Evolutionary conservation across 2,329 filamentous ascomycete species (phyloP).

Genomic region (Penicillium sclerotiorum): DNA sequence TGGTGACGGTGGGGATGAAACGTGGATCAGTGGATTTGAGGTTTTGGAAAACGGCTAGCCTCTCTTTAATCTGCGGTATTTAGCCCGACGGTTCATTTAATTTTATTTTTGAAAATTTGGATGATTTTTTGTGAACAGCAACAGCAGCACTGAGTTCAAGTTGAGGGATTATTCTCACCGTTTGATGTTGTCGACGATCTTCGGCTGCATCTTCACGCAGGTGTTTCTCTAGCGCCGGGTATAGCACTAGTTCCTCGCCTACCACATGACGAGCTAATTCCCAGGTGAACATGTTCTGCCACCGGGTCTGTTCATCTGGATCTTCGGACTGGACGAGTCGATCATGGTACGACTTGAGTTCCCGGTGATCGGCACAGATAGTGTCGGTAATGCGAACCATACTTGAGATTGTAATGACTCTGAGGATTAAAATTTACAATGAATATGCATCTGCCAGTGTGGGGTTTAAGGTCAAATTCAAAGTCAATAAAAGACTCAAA

Average conservation of each 20-base stretch:
- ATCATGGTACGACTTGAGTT: constrained; percentile 48
- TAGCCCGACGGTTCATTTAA: background rate
- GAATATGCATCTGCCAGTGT: too few relatives aligned
- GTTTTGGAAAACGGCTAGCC: constrained; percentile 54
- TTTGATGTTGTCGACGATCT: constrained; percentile 53
- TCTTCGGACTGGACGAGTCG: constrained; percentile 46
- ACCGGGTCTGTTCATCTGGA: constrained; percentile 47
- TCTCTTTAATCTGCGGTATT: constrained; percentile 52
- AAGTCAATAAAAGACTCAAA: too few relatives aligned
- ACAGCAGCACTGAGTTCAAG: too few relatives aligned
- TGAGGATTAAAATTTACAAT: too few relatives aligned
- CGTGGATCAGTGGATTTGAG: constrained; percentile 43
- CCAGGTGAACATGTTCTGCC: constrained; percentile 57
- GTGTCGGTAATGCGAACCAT: constrained; percentile 38
- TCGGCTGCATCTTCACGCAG: constrained; percentile 52
- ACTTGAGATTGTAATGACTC: too few relatives aligned
- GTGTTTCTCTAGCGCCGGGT: constrained; percentile 57
- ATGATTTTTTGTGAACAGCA: too few relatives aligned
- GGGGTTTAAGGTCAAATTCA: too few relatives aligned
- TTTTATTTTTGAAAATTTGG: too few relatives aligned
- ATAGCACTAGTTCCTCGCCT: constrained; percentile 57
- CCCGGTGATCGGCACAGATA: constrained; percentile 47
- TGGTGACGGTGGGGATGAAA: constrained; percentile 49
- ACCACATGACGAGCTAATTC: constrained; percentile 56
- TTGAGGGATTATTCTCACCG: too few relatives aligned